phyloP scores from a whole-genome alignment of 495 filamentous ascomycete species.

The Penicillium dipodomyicola region DNA sequence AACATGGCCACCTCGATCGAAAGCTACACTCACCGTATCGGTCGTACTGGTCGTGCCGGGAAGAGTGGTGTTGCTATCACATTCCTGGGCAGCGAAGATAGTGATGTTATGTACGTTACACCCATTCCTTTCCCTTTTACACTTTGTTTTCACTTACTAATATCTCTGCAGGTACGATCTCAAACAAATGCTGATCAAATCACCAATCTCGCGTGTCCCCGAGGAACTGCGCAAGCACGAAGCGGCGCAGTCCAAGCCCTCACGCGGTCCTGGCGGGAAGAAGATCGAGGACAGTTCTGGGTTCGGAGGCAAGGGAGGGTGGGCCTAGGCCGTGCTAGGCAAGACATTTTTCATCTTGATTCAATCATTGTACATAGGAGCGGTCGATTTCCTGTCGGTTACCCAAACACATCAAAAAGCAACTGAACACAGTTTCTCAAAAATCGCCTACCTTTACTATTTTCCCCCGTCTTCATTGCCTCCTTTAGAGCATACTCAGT shows the following conservation, averaged over 20 bases:
- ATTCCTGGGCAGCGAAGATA: conserved; percentile 90
- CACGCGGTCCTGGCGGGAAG: conserved; percentile 53
- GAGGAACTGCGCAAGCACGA: conserved; percentile 94
- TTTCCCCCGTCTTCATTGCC: too few species aligned
- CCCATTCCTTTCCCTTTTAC: background rate
- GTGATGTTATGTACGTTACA: conserved; percentile 77
- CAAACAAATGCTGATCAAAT: conserved; percentile 94
- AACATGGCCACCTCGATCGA: conserved; percentile 97
- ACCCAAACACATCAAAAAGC: too few species aligned
- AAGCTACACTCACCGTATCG: conserved; percentile 95
- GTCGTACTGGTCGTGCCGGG: conserved; percentile 94
- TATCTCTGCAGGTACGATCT: conserved; percentile 63
- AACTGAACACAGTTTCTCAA: too few species aligned
- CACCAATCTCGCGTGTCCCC: conserved; percentile 81
- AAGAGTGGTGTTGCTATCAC: conserved; percentile 98
- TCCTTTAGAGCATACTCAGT: too few species aligned
- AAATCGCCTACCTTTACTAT: too few species aligned
- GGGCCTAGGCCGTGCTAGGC: conserved; percentile 19
- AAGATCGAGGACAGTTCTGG: conserved; percentile 62
- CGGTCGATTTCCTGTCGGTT: too few species aligned
- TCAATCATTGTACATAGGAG: too few species aligned
- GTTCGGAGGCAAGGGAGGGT: conserved; percentile 60
- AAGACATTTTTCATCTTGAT: too few species aligned
- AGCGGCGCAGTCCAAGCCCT: conserved; percentile 81
- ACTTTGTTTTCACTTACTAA: background rate